Evolutionary conservation across 176 grass and related monocot genomes (phyloP).

Genomic region (Avena sativa): DNA sequence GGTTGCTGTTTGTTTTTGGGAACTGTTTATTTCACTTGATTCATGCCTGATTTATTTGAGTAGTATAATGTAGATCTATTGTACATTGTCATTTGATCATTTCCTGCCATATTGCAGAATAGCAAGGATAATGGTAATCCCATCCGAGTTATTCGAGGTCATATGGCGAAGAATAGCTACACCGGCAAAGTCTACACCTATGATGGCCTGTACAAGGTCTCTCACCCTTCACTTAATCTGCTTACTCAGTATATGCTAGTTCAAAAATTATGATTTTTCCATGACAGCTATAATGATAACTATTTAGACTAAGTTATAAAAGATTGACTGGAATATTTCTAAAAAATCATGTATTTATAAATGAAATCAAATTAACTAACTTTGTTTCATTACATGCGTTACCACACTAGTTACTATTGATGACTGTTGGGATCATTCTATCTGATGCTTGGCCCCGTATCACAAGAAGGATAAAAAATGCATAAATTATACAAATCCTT

Average conservation of each 20-base stretch:
- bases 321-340: background rate
- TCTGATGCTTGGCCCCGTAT: background rate
- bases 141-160: conserved; percentile 80
- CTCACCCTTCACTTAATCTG: background rate
- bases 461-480: background rate
- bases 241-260: background rate
- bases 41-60: background rate
- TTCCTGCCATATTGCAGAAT: conserved; percentile 61
- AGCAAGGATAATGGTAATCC: conserved; percentile 55
- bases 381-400: background rate
- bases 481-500: background rate
- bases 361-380: background rate
- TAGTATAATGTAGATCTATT: background rate
- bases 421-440: background rate
- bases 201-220: conserved; percentile 93
- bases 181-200: conserved; percentile 89
- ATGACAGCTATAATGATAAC: background rate
- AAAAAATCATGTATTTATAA: background rate
- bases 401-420: background rate
- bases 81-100: background rate
- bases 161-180: conserved; percentile 67
- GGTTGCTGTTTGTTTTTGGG: background rate
- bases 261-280: background rate
- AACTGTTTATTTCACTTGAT: background rate
- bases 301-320: background rate